Conservation (phyloP, 176 grass and related monocot species). For the Puccinellia tenuiflora region DNA sequence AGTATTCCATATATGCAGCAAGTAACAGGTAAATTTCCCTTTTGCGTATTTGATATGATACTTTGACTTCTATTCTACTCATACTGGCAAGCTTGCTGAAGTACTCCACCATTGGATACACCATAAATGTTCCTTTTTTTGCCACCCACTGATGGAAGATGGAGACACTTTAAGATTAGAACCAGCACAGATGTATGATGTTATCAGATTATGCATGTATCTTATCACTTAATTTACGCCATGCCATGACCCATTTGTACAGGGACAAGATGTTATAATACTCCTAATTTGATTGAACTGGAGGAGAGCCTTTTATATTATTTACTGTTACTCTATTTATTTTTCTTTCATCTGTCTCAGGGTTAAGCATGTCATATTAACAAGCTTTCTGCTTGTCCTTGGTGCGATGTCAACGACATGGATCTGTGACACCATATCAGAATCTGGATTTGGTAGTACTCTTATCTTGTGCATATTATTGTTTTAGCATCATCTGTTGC, state of each 20-base stretch:
- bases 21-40: constrained; percentile 55
- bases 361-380: constrained; percentile 74
- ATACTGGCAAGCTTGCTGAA: not conserved
- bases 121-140: not conserved
- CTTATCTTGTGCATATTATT: constrained; percentile 8
- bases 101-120: not conserved
- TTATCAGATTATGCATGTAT: not conserved
- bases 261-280: not conserved
- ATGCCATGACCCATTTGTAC: not conserved
- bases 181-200: not conserved
- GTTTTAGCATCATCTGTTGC: not conserved
- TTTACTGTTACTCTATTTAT: constrained; percentile 22
- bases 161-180: not conserved
- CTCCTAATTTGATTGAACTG: constrained; percentile 14
- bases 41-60: not conserved
- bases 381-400: constrained; percentile 79
- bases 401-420: constrained; percentile 92
- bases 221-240: not conserved
- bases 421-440: constrained; percentile 99
- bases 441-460: constrained; percentile 92
- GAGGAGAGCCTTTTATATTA: not conserved
- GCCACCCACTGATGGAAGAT: not conserved
- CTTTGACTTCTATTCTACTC: not conserved
- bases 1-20: constrained; percentile 95
- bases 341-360: constrained; percentile 43